Base-by-base conservation (phyloP, 371 early-diverging fungal genomes). In the Apophysomyces ossiformis region DNA sequence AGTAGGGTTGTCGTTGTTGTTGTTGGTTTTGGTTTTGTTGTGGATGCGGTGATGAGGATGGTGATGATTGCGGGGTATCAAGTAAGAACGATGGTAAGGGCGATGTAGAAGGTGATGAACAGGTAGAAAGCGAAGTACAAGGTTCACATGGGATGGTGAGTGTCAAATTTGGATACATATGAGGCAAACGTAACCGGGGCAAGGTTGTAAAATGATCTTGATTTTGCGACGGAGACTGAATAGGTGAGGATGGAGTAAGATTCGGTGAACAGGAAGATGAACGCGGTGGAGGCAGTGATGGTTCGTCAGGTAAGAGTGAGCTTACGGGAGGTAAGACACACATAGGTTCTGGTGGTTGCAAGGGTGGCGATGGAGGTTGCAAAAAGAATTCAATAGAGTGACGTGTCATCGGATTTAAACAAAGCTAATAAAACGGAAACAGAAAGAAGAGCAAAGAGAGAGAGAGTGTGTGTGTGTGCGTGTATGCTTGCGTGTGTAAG, bases 31-130 rank as follows among this genome's bases (percentile, higher is more conserved):
- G 58, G 21, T 50, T 35, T 32, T 35, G 58, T 32, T 36, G 15
- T 58, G 58, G 37, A 37, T 58, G 37, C 13, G 58, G 39, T 18
- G 58, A 58, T 39, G 58, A 58, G 37, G 37, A 58, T 58, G 70
- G 70, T 16, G 70, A 70, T 6, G 70, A 63, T 37, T 66, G 70
- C 6, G 70, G 70, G 39, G 70, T 70, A 57, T 70, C 70, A n/a
- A 66, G 54, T 4, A 56, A 18, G 41, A 47, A 38, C 18, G 57
- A 21, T 57, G 66, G 44, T 21, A 66, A 18, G 64, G 65, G 16
- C 15, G 67, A 67, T 37, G 71, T 58, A 46, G 43, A 67, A 39
- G 71, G 47, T 15, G 64, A 66, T 16, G 61, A 47, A n/a, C 61
- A 66, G 32, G 57, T 54, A 36, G 59, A 39, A 56, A 66, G 21